Conservation (phyloP, 352 stramenopile genomes). For the Globisporangium irregulare region DNA sequence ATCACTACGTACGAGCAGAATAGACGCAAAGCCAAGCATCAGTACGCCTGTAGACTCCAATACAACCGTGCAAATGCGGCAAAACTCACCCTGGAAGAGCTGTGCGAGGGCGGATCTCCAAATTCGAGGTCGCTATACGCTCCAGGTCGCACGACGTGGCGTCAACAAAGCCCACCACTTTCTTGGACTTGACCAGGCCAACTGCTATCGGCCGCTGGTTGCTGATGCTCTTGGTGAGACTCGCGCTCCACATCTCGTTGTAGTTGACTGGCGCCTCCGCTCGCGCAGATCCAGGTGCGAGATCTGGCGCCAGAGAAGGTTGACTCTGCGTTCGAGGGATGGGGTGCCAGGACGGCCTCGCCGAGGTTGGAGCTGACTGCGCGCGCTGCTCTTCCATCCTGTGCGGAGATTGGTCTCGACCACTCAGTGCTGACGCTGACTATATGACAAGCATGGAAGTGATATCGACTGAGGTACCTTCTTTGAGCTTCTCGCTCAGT, state of each 20-base stretch:
- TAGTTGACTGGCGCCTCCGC: conserved; percentile 28
- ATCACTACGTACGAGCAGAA: not conserved
- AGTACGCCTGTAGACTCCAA: not conserved
- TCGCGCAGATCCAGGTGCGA: not conserved
- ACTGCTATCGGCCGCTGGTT: conserved; percentile 10
- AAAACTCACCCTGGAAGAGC: conserved; percentile 9
- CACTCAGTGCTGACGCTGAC: not conserved
- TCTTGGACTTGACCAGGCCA: conserved; percentile 11
- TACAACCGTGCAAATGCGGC: not conserved
- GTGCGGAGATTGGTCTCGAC: not conserved
- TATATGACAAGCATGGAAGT: too few species aligned
- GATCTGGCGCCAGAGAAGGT: conserved; percentile 14
- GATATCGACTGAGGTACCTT: conserved; percentile 16
- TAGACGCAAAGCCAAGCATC: not conserved
- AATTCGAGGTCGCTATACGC: conserved; percentile 26
- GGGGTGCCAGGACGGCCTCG: conserved; percentile 20
- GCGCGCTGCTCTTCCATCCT: conserved; percentile 37
- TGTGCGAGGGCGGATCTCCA: conserved; percentile 27
- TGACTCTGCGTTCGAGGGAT: conserved; percentile 42
- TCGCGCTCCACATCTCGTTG: conserved; percentile 69
- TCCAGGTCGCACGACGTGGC: conserved; percentile 17
- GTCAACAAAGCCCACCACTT: not conserved
- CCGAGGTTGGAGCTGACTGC: conserved; percentile 27
- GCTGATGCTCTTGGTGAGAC: conserved; percentile 24
- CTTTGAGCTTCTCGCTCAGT: conserved; percentile 39